Evolutionary conservation across 371 early-diverging fungal species (phyloP).

Genomic region (Haplosporangium sp.): DNA sequence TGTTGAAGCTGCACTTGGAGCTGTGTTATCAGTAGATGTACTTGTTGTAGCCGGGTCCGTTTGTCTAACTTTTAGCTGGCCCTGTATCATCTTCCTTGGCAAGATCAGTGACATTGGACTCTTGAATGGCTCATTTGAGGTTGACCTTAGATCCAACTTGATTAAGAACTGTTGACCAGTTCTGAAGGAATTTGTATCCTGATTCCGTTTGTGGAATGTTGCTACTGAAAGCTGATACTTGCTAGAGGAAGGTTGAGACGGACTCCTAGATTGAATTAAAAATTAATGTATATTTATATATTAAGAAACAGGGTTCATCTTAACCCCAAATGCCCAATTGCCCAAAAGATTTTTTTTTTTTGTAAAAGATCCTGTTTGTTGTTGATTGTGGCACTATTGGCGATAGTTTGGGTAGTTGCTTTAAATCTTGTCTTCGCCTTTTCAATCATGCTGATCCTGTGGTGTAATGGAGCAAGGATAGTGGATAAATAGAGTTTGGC

Average conservation of each 20-base stretch:
- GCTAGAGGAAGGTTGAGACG: conserved; percentile 18
- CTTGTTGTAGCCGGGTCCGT: conserved; percentile 13
- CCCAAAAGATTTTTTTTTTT: conserved; percentile 8
- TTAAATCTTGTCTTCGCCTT: background rate
- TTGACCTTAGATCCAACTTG: conserved; percentile 38
- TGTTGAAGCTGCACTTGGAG: background rate
- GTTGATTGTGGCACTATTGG: too few species aligned
- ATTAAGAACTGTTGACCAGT: conserved; percentile 54
- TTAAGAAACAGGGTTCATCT: background rate
- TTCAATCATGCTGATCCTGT: background rate
- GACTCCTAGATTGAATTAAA: conserved; percentile 12
- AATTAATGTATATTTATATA: background rate
- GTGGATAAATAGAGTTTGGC: background rate
- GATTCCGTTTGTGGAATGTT: conserved; percentile 51
- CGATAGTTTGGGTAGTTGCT: background rate
- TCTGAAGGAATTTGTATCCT: conserved; percentile 55
- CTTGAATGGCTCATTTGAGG: conserved; percentile 26
- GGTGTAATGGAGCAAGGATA: conserved; percentile 9
- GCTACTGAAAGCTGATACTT: conserved; percentile 45
- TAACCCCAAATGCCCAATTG: conserved; percentile 8
- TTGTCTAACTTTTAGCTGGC: conserved; percentile 45
- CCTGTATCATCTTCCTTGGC: conserved; percentile 51
- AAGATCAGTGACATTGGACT: conserved; percentile 46
- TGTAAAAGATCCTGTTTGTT: background rate
- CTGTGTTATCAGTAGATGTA: background rate